Evolutionary conservation across 2,329 filamentous ascomycete species (phyloP).

Genomic region (Periconia sp.): DNA sequence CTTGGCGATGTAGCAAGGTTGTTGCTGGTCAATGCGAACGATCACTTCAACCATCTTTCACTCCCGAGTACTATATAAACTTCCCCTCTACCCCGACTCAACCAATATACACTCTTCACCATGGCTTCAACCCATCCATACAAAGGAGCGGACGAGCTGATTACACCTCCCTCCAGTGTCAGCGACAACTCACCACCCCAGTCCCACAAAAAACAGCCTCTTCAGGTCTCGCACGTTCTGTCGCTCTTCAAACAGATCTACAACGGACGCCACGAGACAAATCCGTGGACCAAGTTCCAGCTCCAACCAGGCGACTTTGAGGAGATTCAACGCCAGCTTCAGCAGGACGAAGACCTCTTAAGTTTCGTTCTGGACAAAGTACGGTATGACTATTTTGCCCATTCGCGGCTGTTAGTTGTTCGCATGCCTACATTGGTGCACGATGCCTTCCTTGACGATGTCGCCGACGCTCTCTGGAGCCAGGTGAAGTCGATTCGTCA

Average conservation of each 20-base stretch:
- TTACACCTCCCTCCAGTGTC: not conserved
- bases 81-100: not conserved
- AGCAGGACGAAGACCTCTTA: constrained; percentile 8
- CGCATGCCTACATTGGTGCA: constrained; percentile 24
- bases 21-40: too few relatives aligned
- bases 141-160: not conserved
- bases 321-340: constrained; percentile 11
- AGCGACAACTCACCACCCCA: too few relatives aligned
- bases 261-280: constrained; percentile 9
- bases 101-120: too few relatives aligned
- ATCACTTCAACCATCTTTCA: too few relatives aligned
- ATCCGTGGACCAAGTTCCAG: constrained; percentile 14
- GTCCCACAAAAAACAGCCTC: not conserved
- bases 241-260: not conserved
- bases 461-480: constrained; percentile 20
- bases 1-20: too few relatives aligned
- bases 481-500: constrained; percentile 20
- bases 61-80: not conserved
- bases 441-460: constrained; percentile 15
- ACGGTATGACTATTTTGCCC: constrained; percentile 22
- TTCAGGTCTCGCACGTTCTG: not conserved
- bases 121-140: not conserved
- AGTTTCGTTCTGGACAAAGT: constrained; percentile 6
- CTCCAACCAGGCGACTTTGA: constrained; percentile 16
- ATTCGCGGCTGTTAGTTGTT: constrained; percentile 13